Evolutionary conservation across 106 monocot genomes (phyloP).

Genomic region (Acanthochlamys bracteata): DNA sequence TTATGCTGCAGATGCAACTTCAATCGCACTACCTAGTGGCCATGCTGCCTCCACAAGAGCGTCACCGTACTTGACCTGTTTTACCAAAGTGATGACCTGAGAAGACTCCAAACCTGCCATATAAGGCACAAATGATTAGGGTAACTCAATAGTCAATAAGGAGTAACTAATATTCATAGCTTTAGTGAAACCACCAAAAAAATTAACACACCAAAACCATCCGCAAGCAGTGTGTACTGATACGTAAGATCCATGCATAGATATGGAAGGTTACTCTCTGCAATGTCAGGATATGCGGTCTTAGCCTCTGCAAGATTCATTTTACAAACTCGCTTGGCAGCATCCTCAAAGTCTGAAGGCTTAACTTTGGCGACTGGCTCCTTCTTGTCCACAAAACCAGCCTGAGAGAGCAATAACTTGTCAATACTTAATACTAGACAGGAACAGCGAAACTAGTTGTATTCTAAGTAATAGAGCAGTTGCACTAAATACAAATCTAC

Average conservation of each 20-base stretch:
- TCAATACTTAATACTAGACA: neutral
- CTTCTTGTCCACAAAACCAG: constrained; percentile 44
- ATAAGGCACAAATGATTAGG: neutral
- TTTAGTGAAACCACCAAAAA: too few relatives aligned
- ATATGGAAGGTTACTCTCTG: constrained; percentile 50
- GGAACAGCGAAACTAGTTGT: neutral
- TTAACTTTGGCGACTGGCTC: constrained; percentile 40
- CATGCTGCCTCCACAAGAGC: constrained; percentile 80
- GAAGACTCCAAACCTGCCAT: constrained; percentile 44
- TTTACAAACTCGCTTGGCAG: constrained; percentile 47
- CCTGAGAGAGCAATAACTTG: constrained; percentile 16
- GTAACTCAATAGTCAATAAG: neutral
- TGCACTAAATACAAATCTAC: neutral
- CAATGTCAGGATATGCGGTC: constrained; percentile 27
- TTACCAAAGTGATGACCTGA: constrained; percentile 88
- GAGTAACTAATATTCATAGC: neutral
- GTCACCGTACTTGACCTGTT: constrained; percentile 63
- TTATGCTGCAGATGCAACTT: constrained; percentile 52
- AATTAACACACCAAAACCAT: constrained; percentile 46
- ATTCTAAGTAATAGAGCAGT: neutral
- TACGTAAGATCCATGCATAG: constrained; percentile 73
- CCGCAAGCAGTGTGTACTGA: constrained; percentile 59
- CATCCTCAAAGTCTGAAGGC: constrained; percentile 49
- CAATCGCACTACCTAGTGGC: constrained; percentile 90
- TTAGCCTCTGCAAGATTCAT: constrained; percentile 41